Base-by-base conservation (phyloP, 495 filamentous ascomycete genomes). In the Penicillium steckii region DNA sequence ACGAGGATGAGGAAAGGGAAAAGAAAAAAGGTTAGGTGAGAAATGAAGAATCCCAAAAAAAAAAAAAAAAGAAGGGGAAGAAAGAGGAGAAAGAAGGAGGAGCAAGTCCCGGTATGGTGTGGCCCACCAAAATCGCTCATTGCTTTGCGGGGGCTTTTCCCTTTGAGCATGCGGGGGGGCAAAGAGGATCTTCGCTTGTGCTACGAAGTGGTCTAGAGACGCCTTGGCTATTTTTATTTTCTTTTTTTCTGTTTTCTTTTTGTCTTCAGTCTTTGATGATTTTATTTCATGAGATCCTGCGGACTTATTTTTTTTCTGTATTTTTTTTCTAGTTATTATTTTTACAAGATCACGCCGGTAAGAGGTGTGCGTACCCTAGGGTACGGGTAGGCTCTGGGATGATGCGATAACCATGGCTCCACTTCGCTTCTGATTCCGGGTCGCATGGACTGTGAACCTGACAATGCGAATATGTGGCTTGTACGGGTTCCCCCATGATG, bases 151-250 rank as follows among this genome's bases (percentile, higher is more conserved):
- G 63, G 63, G 52, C 57, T 51, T 63, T 64, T 66, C 56, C 53
- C 62, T 64, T 61, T 64, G 63, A 66, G 63, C 62, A 66, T 66
- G 63, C 57, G 60, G 63, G 63, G 63, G 62, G 55, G 40, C 44
- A 22, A 27, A 35, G 25, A 22, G 46, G 53, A 55, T 53, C 57
- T 56, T 58, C 59, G 56, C 51, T 44, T 48, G 61, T 62, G 50
- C 56, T 52, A 56, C 55, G 15, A 48, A 23, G 40, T 13, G 38
- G 25, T 50, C 15, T 17, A 43, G 26, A 27, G 49, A 21, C 27
- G 27, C 37, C 21, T 40, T 8, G 7, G 10, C n/a, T n/a, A n/a
- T n/a, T n/a, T n/a, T n/a, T n/a, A 32, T 32, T 13, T 32, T 12
- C 12, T 29, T 29, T 29, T 29, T 29, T n/a, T 51, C 18, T 22